Percentiles rank a stretch among this genome's conserved stretches.
Evolutionary conservation across 345 rosid species (phyloP).

Genomic region (Cardamine occulta): DNA sequence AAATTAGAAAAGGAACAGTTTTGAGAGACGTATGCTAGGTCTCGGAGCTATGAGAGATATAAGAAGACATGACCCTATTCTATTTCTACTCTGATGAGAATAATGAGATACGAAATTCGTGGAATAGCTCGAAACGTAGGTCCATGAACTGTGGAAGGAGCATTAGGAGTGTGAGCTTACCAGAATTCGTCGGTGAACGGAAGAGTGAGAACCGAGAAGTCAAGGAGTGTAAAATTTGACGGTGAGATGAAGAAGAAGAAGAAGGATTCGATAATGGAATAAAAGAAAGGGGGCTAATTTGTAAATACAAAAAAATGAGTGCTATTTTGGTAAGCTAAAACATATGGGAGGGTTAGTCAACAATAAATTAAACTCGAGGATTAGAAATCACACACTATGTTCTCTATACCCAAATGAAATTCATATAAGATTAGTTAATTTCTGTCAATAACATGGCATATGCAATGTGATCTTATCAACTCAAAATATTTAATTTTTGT

Average conservation of each 20-base stretch:
- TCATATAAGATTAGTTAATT: too few relatives aligned
- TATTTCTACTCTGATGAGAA: neutral
- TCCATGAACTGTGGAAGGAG: neutral
- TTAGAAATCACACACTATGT: neutral
- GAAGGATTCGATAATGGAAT: neutral
- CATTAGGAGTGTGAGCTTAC: conserved; percentile 21
- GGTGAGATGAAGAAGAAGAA: conserved; percentile 13
- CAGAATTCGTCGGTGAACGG: conserved; percentile 20
- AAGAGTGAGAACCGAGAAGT: conserved; percentile 12
- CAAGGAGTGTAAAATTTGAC: neutral
- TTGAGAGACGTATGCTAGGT: neutral
- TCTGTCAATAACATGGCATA: too few relatives aligned
- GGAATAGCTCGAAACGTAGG: neutral
- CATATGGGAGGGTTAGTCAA: neutral
- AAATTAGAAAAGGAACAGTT: neutral
- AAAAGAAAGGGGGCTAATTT: neutral
- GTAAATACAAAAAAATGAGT: conserved; percentile 10
- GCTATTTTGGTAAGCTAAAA: neutral
- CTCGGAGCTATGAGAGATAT: neutral
- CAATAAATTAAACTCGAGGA: neutral
- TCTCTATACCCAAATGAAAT: neutral
- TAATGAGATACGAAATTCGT: neutral
- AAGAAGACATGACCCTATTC: neutral
- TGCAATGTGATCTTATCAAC: too few relatives aligned
- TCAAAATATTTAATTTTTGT: neutral